These are phyloP conservation scores for Mangifera indica DNA, from an alignment of 345 rosid genomes.

Conservation along the genomic window DNA sequence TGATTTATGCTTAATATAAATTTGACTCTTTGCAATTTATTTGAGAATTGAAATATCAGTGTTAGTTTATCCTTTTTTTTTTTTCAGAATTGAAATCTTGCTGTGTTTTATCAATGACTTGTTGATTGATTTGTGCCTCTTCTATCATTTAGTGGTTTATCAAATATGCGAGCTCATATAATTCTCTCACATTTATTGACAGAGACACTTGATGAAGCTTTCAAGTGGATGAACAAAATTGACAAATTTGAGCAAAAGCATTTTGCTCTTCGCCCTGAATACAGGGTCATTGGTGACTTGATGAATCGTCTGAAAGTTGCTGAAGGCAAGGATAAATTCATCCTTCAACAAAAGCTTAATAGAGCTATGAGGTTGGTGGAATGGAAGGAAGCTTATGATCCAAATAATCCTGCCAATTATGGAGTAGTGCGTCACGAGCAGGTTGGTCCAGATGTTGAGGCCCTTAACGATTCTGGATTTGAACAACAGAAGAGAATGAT, in stretches of 20 bases:
- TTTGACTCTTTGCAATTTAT: background rate
- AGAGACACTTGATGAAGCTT: slow-evolving; percentile 77
- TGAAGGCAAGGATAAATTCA: slow-evolving; percentile 84
- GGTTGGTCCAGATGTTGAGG: slow-evolving; percentile 37
- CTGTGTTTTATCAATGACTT: background rate
- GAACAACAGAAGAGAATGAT: slow-evolving; percentile 38
- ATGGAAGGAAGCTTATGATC: slow-evolving; percentile 92
- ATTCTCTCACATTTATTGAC: slow-evolving; percentile 17
- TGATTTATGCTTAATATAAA: background rate
- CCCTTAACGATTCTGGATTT: slow-evolving; percentile 31
- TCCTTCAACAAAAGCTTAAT: slow-evolving; percentile 82
- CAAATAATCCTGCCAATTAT: slow-evolving; percentile 73
- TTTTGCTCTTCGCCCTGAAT: slow-evolving; percentile 66
- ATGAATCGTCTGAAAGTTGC: slow-evolving; percentile 75
- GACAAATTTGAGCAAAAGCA: slow-evolving; percentile 87
- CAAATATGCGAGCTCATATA: background rate
- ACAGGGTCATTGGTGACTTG: slow-evolving; percentile 88
- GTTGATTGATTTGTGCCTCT: background rate
- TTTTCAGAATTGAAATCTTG: too few relatives aligned
- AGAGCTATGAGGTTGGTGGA: slow-evolving; percentile 82
- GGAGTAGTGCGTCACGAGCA: slow-evolving; percentile 58
- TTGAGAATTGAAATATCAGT: background rate
- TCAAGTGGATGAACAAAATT: slow-evolving; percentile 70
- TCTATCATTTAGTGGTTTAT: background rate
- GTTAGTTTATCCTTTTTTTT: background rate